These are phyloP conservation scores for Colletotrichum destructivum DNA, from an alignment of 2,329 filamentous ascomycete species.

Conservation along the genomic window DNA sequence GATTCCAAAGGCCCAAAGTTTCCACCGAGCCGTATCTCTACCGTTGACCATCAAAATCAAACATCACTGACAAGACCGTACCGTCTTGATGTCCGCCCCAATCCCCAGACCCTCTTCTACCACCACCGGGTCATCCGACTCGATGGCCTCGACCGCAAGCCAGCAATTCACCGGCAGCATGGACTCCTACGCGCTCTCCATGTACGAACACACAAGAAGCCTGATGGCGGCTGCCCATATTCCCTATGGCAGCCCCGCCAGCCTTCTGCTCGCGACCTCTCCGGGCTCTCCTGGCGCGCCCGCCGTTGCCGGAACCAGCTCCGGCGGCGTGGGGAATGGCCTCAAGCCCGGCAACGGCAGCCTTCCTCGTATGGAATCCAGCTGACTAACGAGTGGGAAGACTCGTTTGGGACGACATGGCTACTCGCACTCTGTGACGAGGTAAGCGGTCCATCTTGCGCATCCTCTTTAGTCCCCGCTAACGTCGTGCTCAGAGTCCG, in stretches of 20 bases:
- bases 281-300: not conserved
- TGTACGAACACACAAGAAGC: constrained; percentile 19
- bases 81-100: constrained; percentile 9
- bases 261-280: not conserved
- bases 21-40: not conserved
- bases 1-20: not conserved
- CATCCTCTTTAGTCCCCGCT: not conserved
- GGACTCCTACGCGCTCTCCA: constrained; percentile 13
- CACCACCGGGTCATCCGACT: not conserved
- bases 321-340: not conserved
- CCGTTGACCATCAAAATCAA: too few species aligned
- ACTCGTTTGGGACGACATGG: too few species aligned
- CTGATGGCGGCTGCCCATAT: constrained; percentile 16
- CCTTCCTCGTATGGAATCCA: not conserved
- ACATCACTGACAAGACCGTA: not conserved
- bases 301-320: not conserved
- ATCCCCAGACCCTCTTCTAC: constrained; percentile 2
- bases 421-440: not conserved
- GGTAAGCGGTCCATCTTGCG: not conserved
- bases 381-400: not conserved
- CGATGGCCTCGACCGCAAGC: not conserved
- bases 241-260: constrained; percentile 2
- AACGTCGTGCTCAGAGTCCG: not conserved
- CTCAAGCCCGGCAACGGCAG: not conserved
- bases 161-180: constrained; percentile 8